Base-by-base conservation (phyloP, 2,329 filamentous ascomycete species). In the Botrytis fragariae region DNA sequence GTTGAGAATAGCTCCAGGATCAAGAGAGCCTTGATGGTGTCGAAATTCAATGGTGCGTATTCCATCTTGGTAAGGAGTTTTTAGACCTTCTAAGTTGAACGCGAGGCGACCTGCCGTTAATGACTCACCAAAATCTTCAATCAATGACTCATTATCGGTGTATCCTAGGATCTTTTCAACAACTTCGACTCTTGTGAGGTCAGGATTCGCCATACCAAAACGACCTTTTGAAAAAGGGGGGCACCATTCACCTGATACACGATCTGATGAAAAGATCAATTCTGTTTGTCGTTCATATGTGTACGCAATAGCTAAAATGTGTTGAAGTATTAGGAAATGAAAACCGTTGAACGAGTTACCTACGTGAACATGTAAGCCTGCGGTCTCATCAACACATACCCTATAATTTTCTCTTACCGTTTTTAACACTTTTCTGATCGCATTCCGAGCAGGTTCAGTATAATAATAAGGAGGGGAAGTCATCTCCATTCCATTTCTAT, bases 351-450 rank as follows among this genome's bases (percentile, higher is more conserved):
- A 42, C 6, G 75, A 75, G 32, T 80, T 77, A 6, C 81, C 80
- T 42, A 82, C 71, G 62, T 83, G 81, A 48, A 82, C 77, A 61
- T 82, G 81, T 2, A 81, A 35, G 0, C 80, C 80, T 35, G 75
- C 78, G 0, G 73, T 73, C 1, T 72, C 12, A 70, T 81, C 81
- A 59, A 74, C 68, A n/a, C 76, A 48, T 14, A 79, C 54, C 7
- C 77, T 69, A 54, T 78, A 78, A 0, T 68, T 74, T 2, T 64
- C 62, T 6, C 45, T 45, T 1, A 79, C 16, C 3, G 75, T 35
- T 6, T 35, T 57, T 14, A 72, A 74, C 0, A 75, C 78, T 39
- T n/a, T 29, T 39, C 37, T 16, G 77, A 67, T 12, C 29, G 14
- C 20, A 54, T 44, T 6, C 2, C 10, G 4, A 2, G 54, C 59